phyloP scores from a whole-genome alignment of 2,329 filamentous ascomycete genomes.

The Fusarium protoensiforme region DNA sequence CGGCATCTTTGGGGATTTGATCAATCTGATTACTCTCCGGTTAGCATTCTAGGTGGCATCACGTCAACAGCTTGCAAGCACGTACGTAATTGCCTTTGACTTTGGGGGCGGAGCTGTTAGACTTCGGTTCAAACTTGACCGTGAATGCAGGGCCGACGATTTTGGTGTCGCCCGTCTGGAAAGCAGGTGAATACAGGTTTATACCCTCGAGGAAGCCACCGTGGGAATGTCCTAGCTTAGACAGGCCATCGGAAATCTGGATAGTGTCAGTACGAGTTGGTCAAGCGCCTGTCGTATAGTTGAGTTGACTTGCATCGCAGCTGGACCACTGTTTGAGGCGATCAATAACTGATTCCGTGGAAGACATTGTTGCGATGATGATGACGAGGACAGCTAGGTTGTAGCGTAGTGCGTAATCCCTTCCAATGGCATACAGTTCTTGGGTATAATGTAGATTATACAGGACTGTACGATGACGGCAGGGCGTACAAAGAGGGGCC shows the following conservation, averaged over 20 bases:
- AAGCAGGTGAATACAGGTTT: slow-evolving; percentile 6
- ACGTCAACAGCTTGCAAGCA: too few species aligned
- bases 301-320: slow-evolving; percentile 7
- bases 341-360: slow-evolving; percentile 3
- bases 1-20: slow-evolving; percentile 11
- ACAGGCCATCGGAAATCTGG: slow-evolving; percentile 17
- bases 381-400: too few species aligned
- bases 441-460: not conserved
- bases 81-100: slow-evolving; percentile 17
- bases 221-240: slow-evolving; percentile 16
- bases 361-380: not conserved
- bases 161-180: slow-evolving; percentile 10
- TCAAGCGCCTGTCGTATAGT: not conserved
- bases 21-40: slow-evolving; percentile 8
- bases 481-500: too few species aligned
- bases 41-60: too few species aligned
- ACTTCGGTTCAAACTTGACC: slow-evolving; percentile 16
- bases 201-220: slow-evolving; percentile 19
- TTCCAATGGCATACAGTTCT: not conserved
- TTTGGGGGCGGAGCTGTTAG: slow-evolving; percentile 7
- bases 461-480: too few species aligned
- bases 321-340: slow-evolving; percentile 14
- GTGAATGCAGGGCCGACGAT: slow-evolving; percentile 15
- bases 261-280: not conserved
- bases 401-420: not conserved